A percentile compares a stretch with the other conserved stretches of the same genome.
phyloP scores from a whole-genome alignment of 345 rosid species.

The Clarkia xantiana region DNA sequence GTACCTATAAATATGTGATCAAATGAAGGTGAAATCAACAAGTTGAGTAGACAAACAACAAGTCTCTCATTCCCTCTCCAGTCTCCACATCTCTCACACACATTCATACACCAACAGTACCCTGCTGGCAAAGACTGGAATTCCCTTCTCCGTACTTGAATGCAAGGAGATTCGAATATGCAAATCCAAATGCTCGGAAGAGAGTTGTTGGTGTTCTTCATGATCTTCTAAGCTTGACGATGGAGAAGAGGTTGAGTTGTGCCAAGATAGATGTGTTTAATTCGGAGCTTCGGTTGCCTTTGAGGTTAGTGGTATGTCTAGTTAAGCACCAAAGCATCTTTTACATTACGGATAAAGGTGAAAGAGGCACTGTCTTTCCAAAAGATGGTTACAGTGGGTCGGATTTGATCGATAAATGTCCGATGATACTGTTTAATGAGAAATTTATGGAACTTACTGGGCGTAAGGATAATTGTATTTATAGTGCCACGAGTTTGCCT shows the following conservation, averaged over 20 bases:
- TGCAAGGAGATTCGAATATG: conserved; percentile 57
- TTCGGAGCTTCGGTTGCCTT: conserved; percentile 62
- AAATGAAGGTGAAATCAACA: conserved; percentile 55
- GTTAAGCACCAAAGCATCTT: conserved; percentile 77
- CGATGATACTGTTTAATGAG: conserved; percentile 45
- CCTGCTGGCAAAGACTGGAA: conserved; percentile 92
- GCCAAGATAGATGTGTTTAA: conserved; percentile 64
- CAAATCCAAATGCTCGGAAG: conserved; percentile 72
- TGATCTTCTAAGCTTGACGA: conserved; percentile 70
- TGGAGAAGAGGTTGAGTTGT: conserved; percentile 67
- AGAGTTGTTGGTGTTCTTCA: conserved; percentile 81
- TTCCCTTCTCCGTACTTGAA: conserved; percentile 90
- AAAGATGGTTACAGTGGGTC: conserved; percentile 77
- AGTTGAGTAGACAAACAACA: no score
- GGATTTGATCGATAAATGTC: conserved; percentile 55
- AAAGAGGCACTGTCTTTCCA: conserved; percentile 66
- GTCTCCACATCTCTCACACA: no score
- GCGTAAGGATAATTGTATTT: conserved; percentile 19
- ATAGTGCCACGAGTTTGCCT: no score
- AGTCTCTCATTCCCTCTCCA: no score
- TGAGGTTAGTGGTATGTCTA: conserved; percentile 68
- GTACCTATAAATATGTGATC: no score
- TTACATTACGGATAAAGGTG: conserved; percentile 86
- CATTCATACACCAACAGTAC: no score
- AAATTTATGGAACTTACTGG: conserved; percentile 63